Evolutionary conservation across 2,329 filamentous ascomycete genomes (phyloP).

Genomic region (Talaromyces islandicus): DNA sequence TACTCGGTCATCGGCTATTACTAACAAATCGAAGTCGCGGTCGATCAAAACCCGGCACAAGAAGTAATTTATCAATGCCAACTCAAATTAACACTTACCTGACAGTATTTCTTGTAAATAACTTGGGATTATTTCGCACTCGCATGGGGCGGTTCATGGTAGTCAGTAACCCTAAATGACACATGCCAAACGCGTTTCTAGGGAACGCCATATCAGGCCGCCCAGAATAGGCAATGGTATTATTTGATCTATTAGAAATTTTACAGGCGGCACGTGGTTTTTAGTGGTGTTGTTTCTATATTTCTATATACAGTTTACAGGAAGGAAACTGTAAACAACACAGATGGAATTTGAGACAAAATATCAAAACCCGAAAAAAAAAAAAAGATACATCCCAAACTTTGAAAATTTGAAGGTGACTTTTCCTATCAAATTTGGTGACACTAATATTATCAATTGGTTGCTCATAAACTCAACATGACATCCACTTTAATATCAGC

Average conservation of each 20-base stretch:
- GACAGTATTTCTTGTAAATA: background rate
- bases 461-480: too few relatives aligned
- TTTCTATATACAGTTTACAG: too few relatives aligned
- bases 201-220: background rate
- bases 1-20: constrained; percentile 18
- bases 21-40: background rate
- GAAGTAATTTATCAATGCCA: background rate
- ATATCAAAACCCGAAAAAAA: too few relatives aligned
- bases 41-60: background rate
- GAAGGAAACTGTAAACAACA: too few relatives aligned
- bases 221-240: background rate
- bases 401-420: too few relatives aligned
- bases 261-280: background rate
- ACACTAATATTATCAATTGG: too few relatives aligned
- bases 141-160: constrained; percentile 16
- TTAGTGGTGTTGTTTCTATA: background rate
- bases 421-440: too few relatives aligned
- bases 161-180: background rate
- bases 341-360: too few relatives aligned
- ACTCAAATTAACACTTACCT: background rate
- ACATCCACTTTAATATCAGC: too few relatives aligned
- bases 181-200: background rate
- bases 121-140: background rate
- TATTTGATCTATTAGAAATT: background rate
- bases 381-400: too few relatives aligned